phyloP scores from a whole-genome alignment of 768 basidiomycete genomes.

The Coprinopsis strossmayeri region DNA sequence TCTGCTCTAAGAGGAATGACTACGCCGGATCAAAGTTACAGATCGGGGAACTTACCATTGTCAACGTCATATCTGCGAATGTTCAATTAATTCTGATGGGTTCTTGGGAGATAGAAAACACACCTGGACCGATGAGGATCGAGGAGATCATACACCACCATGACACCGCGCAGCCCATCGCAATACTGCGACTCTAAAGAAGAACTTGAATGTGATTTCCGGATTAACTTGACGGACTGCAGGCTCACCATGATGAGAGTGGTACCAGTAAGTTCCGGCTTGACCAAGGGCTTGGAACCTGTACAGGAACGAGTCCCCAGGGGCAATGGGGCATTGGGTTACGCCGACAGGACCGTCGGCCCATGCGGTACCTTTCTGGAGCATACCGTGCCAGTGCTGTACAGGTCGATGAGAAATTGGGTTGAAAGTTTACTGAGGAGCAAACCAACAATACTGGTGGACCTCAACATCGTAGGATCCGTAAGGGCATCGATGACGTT shows the following conservation, averaged over 20 bases:
- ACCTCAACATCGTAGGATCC: conserved; percentile 39
- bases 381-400: conserved; percentile 42
- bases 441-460: conserved; percentile 41
- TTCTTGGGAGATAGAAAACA: conserved; percentile 2
- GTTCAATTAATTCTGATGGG: not conserved
- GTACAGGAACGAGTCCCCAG: conserved; percentile 33
- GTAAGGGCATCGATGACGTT: conserved; percentile 40
- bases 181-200: conserved; percentile 35
- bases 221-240: not conserved
- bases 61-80: conserved; percentile 26
- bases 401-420: not conserved
- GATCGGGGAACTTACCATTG: conserved; percentile 29
- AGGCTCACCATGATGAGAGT: conserved; percentile 14
- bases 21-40: too few relatives aligned
- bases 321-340: conserved; percentile 37
- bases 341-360: conserved; percentile 34
- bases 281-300: conserved; percentile 26
- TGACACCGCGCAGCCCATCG: conserved; percentile 36
- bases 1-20: conserved; percentile 24
- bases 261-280: conserved; percentile 41
- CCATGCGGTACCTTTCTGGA: conserved; percentile 28
- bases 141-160: conserved; percentile 25
- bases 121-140: conserved; percentile 18
- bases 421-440: not conserved
- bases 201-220: too few relatives aligned